Conservation (phyloP, 176 grass and related monocot genomes). For the Rhynchospora pubera region DNA sequence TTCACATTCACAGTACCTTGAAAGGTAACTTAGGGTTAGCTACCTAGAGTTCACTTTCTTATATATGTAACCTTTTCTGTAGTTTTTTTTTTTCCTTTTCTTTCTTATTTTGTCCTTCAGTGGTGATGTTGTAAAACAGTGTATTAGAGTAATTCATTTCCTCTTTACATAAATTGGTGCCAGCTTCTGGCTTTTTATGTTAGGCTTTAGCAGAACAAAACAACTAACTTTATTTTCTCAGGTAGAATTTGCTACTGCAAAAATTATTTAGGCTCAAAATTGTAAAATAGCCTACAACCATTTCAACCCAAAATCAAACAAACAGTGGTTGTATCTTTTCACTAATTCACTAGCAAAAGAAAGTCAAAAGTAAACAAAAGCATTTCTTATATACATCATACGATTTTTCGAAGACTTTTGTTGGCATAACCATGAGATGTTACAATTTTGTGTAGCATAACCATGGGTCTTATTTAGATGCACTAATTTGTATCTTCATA, state of each 20-base stretch:
- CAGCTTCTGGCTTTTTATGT: neutral
- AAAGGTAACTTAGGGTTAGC: neutral
- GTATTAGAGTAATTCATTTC: neutral
- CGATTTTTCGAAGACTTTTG: neutral
- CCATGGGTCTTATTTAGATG: neutral
- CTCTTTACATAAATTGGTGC: neutral
- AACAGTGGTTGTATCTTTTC: neutral
- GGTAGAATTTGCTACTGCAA: neutral
- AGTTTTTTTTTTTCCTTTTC: neutral
- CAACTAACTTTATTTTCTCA: neutral
- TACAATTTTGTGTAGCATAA: neutral
- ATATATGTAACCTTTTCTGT: neutral
- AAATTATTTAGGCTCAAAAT: neutral
- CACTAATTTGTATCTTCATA: neutral
- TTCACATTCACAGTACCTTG: conserved; percentile 21
- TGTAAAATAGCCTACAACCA: neutral
- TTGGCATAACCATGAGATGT: neutral
- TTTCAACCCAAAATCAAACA: neutral
- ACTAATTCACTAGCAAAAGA: neutral
- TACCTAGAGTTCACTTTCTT: neutral
- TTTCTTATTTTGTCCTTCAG: neutral
- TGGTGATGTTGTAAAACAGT: neutral
- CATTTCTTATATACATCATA: neutral
- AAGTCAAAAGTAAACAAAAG: neutral
- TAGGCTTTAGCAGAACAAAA: neutral